Percentiles rank a stretch among this genome's conserved stretches.
Conservation (phyloP, 2,329 filamentous ascomycete species). For the Xylariales sp. region DNA sequence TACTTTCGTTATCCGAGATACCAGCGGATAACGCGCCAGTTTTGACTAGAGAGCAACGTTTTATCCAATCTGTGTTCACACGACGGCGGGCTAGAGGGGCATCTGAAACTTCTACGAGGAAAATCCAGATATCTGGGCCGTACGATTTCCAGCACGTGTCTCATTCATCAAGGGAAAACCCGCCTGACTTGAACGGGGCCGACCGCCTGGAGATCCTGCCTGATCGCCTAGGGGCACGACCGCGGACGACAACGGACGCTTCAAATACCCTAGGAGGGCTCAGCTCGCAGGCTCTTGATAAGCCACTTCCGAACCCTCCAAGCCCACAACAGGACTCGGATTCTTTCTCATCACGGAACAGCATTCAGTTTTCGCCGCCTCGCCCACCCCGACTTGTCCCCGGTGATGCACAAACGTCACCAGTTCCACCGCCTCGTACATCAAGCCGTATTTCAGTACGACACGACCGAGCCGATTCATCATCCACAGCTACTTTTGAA, state of each 20-base stretch:
- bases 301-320: constrained; percentile 48
- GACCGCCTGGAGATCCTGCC: constrained; percentile 57
- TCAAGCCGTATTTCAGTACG: constrained; percentile 65
- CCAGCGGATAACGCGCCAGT: constrained; percentile 50
- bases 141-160: constrained; percentile 76
- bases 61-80: constrained; percentile 63
- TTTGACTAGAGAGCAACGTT: constrained; percentile 55
- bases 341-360: constrained; percentile 62
- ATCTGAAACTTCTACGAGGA: constrained; percentile 50
- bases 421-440: constrained; percentile 62
- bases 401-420: constrained; percentile 52
- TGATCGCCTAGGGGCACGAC: constrained; percentile 55
- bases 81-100: constrained; percentile 57
- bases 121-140: constrained; percentile 68
- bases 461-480: constrained; percentile 57
- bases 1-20: constrained; percentile 61
- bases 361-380: constrained; percentile 60
- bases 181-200: constrained; percentile 55
- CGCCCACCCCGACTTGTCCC: constrained; percentile 63
- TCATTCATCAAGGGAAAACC: constrained; percentile 65
- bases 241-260: constrained; percentile 36
- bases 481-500: constrained; percentile 52
- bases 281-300: constrained; percentile 33
- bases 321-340: constrained; percentile 54
- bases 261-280: constrained; percentile 9